These are phyloP conservation scores for Xeromyces bisporus DNA, from an alignment of 495 filamentous ascomycete species.

Conservation along the genomic window DNA sequence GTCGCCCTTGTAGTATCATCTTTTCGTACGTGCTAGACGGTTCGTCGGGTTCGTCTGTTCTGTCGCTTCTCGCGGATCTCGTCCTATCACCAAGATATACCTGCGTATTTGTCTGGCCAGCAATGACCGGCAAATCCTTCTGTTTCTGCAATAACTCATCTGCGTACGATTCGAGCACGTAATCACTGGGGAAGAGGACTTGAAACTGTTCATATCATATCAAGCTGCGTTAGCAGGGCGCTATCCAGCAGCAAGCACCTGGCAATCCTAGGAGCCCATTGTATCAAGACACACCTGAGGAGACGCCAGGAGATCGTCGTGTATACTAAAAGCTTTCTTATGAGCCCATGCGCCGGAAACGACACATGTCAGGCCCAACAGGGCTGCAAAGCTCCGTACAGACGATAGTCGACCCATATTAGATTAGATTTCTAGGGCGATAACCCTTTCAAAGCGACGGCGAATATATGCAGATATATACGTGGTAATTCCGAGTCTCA, in stretches of 20 bases:
- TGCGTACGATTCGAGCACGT: constrained; percentile 56
- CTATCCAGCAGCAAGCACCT: too few species aligned
- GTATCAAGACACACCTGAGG: constrained; percentile 49
- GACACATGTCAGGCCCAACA: constrained; percentile 19
- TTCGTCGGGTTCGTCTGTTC: neutral
- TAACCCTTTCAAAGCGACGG: too few species aligned
- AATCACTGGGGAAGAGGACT: constrained; percentile 58
- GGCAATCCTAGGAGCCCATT: neutral
- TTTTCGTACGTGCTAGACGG: constrained; percentile 22
- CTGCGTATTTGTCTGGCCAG: constrained; percentile 12
- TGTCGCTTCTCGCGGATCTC: constrained; percentile 1
- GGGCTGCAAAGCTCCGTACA: constrained; percentile 9
- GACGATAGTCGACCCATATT: constrained; percentile 14
- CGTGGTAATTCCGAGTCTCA: too few species aligned
- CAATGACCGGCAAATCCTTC: constrained; percentile 2
- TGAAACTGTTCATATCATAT: constrained; percentile 45
- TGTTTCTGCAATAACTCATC: constrained; percentile 32
- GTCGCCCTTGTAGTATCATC: constrained; percentile 50
- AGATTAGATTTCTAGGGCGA: too few species aligned
- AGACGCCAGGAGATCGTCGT: constrained; percentile 82
- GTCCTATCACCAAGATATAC: constrained; percentile 8
- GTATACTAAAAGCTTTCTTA: constrained; percentile 54
- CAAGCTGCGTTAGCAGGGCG: constrained; percentile 3
- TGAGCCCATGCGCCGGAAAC: constrained; percentile 30
- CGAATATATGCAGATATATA: too few species aligned